Evolutionary conservation across 148 eudicot species (phyloP).

Genomic region (Pouteria glomerata): DNA sequence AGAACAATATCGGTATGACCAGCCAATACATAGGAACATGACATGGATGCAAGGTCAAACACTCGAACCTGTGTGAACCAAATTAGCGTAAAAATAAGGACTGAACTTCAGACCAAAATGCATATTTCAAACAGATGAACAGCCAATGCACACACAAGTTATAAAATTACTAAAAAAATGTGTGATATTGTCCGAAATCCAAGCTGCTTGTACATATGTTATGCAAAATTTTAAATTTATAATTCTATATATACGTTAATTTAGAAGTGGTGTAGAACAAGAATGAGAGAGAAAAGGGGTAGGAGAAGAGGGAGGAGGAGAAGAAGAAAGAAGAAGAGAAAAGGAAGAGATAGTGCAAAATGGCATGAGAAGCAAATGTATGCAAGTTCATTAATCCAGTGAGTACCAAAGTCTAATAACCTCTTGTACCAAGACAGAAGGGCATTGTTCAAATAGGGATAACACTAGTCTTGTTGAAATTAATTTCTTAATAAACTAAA

Average conservation of each 20-base stretch:
- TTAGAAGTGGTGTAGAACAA: too few relatives aligned
- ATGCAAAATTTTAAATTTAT: neutral
- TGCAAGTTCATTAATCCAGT: too few relatives aligned
- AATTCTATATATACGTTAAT: neutral
- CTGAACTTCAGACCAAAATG: neutral
- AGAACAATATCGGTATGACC: constrained; percentile 81
- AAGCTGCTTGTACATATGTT: neutral
- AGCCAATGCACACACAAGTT: neutral
- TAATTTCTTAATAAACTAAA: too few relatives aligned
- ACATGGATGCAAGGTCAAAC: constrained; percentile 88
- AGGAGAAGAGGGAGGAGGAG: too few relatives aligned
- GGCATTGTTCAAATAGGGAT: too few relatives aligned
- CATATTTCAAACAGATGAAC: neutral
- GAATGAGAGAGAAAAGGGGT: too few relatives aligned
- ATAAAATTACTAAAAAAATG: constrained; percentile 1
- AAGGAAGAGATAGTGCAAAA: too few relatives aligned
- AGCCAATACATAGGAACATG: constrained; percentile 89
- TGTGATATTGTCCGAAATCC: neutral
- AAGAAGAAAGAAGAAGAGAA: too few relatives aligned
- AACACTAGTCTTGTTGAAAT: too few relatives aligned
- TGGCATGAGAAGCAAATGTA: too few relatives aligned
- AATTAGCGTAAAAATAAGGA: neutral
- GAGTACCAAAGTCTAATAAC: too few relatives aligned
- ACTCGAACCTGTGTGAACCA: constrained; percentile 60
- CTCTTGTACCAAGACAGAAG: too few relatives aligned